phyloP scores from a whole-genome alignment of 495 filamentous ascomycete species.

The Neohortaea acidophila region DNA sequence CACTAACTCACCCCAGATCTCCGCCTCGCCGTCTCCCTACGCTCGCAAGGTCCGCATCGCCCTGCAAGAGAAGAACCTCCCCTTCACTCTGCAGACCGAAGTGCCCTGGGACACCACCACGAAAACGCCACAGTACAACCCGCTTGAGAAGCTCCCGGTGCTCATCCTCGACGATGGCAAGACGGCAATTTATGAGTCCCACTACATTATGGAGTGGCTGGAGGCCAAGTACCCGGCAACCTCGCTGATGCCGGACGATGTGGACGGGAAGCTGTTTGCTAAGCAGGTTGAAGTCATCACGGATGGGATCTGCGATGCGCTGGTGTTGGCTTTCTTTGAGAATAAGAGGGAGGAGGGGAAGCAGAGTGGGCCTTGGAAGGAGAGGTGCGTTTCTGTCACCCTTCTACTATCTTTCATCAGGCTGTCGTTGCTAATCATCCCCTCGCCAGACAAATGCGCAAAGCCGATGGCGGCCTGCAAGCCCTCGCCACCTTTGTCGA shows the following conservation, averaged over 20 bases:
- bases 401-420: neutral
- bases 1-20: too few relatives aligned
- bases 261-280: conserved; percentile 16
- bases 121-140: conserved; percentile 17
- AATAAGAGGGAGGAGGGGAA: conserved; percentile 12
- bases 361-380: conserved; percentile 16
- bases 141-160: conserved; percentile 20
- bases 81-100: conserved; percentile 19
- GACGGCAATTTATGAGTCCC: conserved; percentile 14
- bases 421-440: neutral
- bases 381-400: conserved; percentile 8
- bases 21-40: conserved; percentile 15
- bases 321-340: conserved; percentile 20
- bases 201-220: conserved; percentile 18
- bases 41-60: conserved; percentile 18
- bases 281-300: conserved; percentile 18
- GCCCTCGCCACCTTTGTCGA: conserved; percentile 11
- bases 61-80: conserved; percentile 15
- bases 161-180: conserved; percentile 14
- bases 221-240: conserved; percentile 17
- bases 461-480: conserved; percentile 13
- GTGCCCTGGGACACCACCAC: conserved; percentile 21
- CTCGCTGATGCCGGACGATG: conserved; percentile 11
- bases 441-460: conserved; percentile 16
- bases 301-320: conserved; percentile 19